Base-by-base conservation (phyloP, 192 early-diverging fungal genomes). In the Coemansia sp. region DNA sequence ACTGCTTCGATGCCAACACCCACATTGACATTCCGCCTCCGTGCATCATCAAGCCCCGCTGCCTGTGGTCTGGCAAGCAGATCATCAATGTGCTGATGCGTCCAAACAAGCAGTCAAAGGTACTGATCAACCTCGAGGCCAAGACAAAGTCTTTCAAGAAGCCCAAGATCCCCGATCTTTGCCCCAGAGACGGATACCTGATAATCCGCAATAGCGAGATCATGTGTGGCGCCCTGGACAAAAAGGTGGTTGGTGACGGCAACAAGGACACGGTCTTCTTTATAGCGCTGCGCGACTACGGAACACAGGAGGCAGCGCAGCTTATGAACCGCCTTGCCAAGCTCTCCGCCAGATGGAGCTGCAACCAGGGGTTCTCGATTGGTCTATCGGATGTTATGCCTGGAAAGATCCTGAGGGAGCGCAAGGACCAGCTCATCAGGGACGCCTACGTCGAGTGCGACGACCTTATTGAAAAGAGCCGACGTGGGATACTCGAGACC, bases 381-480 rank as follows among this genome's bases (percentile, higher is more conserved):
- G 98, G 98, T 49, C 94, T 99, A 47, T 91, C 92, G 60, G 98
- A 99, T 83, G 96, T 99, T 23, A 91, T 87, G 55, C 94, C 98
- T 3, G 91, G 91, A 13, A 79, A 82, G n/a, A 72, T 77, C 46
- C 84, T 99, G 35, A 64, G 85, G 5, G 72, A 83, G 30, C 86
- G 87, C 68, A 99, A 97, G 80, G 88, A 94, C 53, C 70, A 81
- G 1, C 78, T 88, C 23, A 90, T 98, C 54, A 60, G 72, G n/a
- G 81, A 84, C 6, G 96, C 93, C 3, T 97, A 99, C 67, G 76
- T 60, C 3, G 75, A 88, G 66, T 97, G 95, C 65, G 92, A 95
- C 67, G 84, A 91, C 22, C 69, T 89, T 1, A 98, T 99, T 64
- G 69, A 62, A 32, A 61, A 85, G 46, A 88, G 85, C 11, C 84